phyloP scores from a whole-genome alignment of 371 early-diverging fungal genomes.

The Rhizopus delemar region DNA sequence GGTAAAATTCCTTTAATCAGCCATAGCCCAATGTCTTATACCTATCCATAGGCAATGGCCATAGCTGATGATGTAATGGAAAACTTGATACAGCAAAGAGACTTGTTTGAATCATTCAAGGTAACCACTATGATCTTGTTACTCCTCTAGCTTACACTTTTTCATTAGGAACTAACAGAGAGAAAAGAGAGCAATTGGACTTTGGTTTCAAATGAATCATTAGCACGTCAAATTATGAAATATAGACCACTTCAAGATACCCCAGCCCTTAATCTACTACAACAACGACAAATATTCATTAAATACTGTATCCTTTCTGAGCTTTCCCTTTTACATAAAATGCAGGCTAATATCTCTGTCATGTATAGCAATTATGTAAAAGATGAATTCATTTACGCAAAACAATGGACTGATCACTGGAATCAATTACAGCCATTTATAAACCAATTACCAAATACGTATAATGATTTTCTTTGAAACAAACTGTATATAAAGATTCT shows the following conservation, averaged over 20 bases:
- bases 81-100: conserved; percentile 65
- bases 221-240: conserved; percentile 19
- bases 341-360: conserved; percentile 47
- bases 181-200: conserved; percentile 26
- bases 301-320: conserved; percentile 38
- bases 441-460: conserved; percentile 28
- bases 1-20: not conserved
- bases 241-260: conserved; percentile 28
- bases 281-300: conserved; percentile 39
- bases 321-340: conserved; percentile 43
- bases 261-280: conserved; percentile 25
- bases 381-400: conserved; percentile 57
- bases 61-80: conserved; percentile 58
- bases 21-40: not conserved
- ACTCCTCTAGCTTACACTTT: not conserved
- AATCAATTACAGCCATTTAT: conserved; percentile 41
- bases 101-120: conserved; percentile 62
- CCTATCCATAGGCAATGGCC: conserved; percentile 9
- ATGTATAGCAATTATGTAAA: conserved; percentile 66
- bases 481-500: conserved; percentile 7
- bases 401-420: conserved; percentile 62
- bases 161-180: conserved; percentile 25
- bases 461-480: conserved; percentile 16
- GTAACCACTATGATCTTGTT: conserved; percentile 24
- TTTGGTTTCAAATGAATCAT: conserved; percentile 30